Conservation (phyloP, 2,329 filamentous ascomycete genomes). For the Xylariaceae sp. region DNA sequence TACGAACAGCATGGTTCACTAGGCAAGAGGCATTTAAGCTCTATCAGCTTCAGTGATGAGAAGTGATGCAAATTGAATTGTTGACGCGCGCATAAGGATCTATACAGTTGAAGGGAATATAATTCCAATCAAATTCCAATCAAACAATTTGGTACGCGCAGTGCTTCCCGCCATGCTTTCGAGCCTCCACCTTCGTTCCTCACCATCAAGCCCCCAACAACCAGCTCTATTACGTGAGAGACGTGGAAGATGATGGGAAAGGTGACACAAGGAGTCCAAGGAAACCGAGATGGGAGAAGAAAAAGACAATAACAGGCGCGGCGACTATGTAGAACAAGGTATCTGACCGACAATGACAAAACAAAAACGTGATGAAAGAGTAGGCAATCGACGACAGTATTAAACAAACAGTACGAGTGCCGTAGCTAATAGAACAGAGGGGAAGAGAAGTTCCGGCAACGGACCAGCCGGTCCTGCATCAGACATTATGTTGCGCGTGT, state of each 20-base stretch:
- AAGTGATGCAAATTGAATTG: constrained; percentile 36
- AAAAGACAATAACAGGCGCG: constrained; percentile 22
- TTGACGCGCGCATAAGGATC: constrained; percentile 31
- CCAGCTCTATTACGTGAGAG: constrained; percentile 37
- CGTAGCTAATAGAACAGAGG: constrained; percentile 57
- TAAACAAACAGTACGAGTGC: constrained; percentile 50
- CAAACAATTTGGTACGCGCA: constrained; percentile 41
- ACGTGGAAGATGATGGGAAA: constrained; percentile 13
- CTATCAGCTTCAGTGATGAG: constrained; percentile 12
- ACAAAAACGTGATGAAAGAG: constrained; percentile 29
- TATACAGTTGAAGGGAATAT: constrained; percentile 39
- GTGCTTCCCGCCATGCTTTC: constrained; percentile 24
- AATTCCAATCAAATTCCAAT: constrained; percentile 34
- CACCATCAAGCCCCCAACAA: constrained; percentile 30
- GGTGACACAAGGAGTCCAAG: constrained; percentile 11
- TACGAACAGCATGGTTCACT: background rate
- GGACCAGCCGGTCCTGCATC: constrained; percentile 49
- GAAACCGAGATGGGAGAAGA: constrained; percentile 30
- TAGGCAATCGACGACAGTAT: constrained; percentile 44
- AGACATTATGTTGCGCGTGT: constrained; percentile 47
- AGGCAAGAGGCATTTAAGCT: background rate
- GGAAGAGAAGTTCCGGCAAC: constrained; percentile 49
- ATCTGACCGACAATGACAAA: constrained; percentile 52
- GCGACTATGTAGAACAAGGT: constrained; percentile 65
- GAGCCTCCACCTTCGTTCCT: constrained; percentile 18